These are phyloP conservation scores for Echinochloa phyllopogon DNA, from an alignment of 176 grass and related monocot genomes.

Conservation along the genomic window DNA sequence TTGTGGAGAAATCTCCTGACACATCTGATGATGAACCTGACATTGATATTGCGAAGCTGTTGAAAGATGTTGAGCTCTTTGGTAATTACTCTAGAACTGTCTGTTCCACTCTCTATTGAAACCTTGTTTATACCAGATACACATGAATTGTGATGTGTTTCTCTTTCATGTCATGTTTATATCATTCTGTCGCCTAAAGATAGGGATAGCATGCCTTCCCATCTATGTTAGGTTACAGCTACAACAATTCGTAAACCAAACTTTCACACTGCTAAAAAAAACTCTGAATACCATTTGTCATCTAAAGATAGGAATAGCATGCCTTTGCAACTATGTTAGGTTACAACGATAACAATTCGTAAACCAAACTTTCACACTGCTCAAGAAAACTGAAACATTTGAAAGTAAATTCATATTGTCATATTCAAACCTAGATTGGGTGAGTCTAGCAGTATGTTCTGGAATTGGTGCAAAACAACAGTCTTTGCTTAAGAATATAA, in stretches of 20 bases:
- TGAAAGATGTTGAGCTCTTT: slow-evolving; percentile 86
- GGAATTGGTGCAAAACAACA: background rate
- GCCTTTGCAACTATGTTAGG: background rate
- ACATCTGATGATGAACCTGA: slow-evolving; percentile 72
- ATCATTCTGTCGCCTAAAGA: background rate
- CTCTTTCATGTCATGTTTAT: background rate
- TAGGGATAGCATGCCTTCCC: background rate
- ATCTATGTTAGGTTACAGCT: background rate
- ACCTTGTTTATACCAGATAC: slow-evolving; percentile 19
- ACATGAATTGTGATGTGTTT: background rate
- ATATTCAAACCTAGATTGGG: background rate
- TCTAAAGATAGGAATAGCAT: background rate
- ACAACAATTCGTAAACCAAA: background rate
- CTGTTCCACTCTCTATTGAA: background rate
- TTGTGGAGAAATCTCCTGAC: slow-evolving; percentile 39
- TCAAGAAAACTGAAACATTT: slow-evolving; percentile 11
- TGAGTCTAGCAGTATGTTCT: background rate
- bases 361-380: background rate
- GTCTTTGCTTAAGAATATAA: background rate
- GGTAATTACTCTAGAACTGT: slow-evolving; percentile 50
- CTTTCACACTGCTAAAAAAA: background rate
- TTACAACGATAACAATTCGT: background rate
- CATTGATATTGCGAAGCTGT: slow-evolving; percentile 75
- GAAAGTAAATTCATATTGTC: background rate
- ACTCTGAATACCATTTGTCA: slow-evolving; percentile 5